These are phyloP conservation scores for Chalciporus pseudorubinellus DNA, from an alignment of 768 basidiomycete species.

Conservation along the genomic window DNA sequence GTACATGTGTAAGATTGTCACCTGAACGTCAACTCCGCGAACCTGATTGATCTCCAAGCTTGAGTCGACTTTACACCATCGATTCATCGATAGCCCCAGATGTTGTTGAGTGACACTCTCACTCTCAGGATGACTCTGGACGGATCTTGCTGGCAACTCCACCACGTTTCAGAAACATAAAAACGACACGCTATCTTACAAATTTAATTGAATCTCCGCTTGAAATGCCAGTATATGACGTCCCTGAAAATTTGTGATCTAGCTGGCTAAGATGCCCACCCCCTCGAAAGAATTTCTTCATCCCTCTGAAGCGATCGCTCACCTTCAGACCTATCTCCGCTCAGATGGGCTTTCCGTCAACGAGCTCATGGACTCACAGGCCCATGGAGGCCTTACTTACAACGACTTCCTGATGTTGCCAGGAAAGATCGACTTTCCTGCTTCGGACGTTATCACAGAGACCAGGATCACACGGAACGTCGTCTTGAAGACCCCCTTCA, in stretches of 20 bases:
- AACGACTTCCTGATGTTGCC: conserved; percentile 95
- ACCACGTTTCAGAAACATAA: background rate
- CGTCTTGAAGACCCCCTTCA: conserved; percentile 88
- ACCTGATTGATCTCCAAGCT: background rate
- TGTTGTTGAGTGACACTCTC: background rate
- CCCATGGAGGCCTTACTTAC: conserved; percentile 93
- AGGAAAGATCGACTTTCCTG: conserved; percentile 93
- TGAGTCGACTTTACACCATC: background rate
- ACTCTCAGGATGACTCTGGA: no score
- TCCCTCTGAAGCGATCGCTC: conserved; percentile 68
- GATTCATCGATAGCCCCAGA: background rate
- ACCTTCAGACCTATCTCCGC: conserved; percentile 67
- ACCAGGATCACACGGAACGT: conserved; percentile 89
- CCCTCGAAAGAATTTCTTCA: conserved; percentile 49
- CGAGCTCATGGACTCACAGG: conserved; percentile 84
- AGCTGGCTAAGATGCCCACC: conserved; percentile 35
- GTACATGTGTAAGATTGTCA: no score
- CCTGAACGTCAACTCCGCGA: background rate
- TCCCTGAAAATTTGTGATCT: background rate
- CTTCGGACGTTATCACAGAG: conserved; percentile 77
- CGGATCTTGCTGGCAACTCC: background rate
- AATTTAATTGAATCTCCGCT: conserved; percentile 18
- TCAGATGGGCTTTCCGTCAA: conserved; percentile 80
- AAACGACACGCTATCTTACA: background rate
- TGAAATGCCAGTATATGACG: conserved; percentile 6